Base-by-base conservation (phyloP, 2,329 filamentous ascomycete species). In the Penicillium olsonii region DNA sequence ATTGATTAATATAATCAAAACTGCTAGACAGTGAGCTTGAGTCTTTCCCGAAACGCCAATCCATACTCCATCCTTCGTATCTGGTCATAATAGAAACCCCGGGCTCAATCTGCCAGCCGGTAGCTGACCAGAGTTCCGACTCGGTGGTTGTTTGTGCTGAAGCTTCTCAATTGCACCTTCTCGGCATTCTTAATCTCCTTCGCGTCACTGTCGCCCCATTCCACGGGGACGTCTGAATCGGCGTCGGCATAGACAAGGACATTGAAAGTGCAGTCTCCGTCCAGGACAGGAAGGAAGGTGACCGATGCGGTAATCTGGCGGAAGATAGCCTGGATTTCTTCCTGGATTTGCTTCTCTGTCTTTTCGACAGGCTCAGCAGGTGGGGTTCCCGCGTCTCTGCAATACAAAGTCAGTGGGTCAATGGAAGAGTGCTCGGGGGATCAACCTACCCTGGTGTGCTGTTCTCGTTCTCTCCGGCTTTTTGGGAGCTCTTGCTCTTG, bases 181-280 rank as follows among this genome's bases (percentile, higher is more conserved):
- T 99, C 94, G 35, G 90, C 92, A 63, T 94, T 89, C 68, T 86
- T 80, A 60, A 99, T 96, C 78, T 99, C 94, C 76, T 96, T 96
- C 46, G 92, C 92, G 71, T 97, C 94, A 61, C 90, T 96, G 75
- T 99, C 94, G 39, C 94, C 94, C 94, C 94, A 99, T 71, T 99
- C 94, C 50, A 99, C 87, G 4, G 94, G 94, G 12, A 99, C 94
- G 40, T 97, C 92, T 50, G 88, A 94, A 72, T 97, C 92, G 15
- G 92, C 92, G 68, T 99, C 92, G 44, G 94, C 94, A 68, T 99
- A 99, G 3, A 99, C 94, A 34, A 99, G 82, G 40, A 99, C 92
- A 67, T 99, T 99, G 79, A 99, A 99, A 10, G 94, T 97, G 78
- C 92, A 99, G 70, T 96, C 89, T 34, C 92, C 92, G 54, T 90